These are phyloP conservation scores for Mycosarcoma mackinlayi DNA, from an alignment of 1,284 basidiomycete species.

Conservation along the genomic window DNA sequence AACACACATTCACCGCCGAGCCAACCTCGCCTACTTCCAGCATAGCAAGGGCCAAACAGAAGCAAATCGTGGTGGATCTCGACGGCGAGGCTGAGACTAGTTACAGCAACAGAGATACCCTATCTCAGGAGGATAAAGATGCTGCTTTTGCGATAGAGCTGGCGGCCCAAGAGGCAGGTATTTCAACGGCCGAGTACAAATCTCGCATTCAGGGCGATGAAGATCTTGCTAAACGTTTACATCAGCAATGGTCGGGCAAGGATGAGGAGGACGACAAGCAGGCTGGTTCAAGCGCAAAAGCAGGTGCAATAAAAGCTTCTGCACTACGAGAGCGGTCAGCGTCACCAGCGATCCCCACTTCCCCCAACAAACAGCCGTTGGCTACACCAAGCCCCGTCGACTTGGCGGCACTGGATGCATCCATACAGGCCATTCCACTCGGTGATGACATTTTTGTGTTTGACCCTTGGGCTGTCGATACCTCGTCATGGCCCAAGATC, in stretches of 20 bases:
- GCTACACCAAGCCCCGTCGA: slow-evolving; percentile 26
- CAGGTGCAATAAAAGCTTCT: background rate
- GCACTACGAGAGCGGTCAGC: background rate
- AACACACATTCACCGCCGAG: slow-evolving; percentile 7
- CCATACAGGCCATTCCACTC: slow-evolving; percentile 56
- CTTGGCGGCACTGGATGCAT: slow-evolving; percentile 45
- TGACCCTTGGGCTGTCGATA: slow-evolving; percentile 53
- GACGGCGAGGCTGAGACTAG: background rate
- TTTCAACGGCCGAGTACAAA: slow-evolving; percentile 18
- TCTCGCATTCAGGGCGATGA: slow-evolving; percentile 36
- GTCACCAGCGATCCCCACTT: background rate
- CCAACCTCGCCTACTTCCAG: slow-evolving; percentile 14
- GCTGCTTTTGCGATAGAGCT: slow-evolving; percentile 40
- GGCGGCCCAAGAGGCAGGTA: slow-evolving; percentile 33
- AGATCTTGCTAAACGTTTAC: slow-evolving; percentile 41
- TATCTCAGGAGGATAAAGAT: slow-evolving; percentile 32
- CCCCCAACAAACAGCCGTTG: slow-evolving; percentile 7
- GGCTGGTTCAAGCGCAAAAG: background rate
- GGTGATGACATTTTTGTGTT: slow-evolving; percentile 67
- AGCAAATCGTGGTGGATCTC: background rate
- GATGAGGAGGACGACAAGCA: background rate
- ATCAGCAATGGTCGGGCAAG: slow-evolving; percentile 36
- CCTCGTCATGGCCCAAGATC: slow-evolving; percentile 51
- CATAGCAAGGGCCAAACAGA: slow-evolving; percentile 20
- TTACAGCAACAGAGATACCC: no score